Conservation (phyloP, 1,284 basidiomycete species). For the Rhodofomes roseus region DNA sequence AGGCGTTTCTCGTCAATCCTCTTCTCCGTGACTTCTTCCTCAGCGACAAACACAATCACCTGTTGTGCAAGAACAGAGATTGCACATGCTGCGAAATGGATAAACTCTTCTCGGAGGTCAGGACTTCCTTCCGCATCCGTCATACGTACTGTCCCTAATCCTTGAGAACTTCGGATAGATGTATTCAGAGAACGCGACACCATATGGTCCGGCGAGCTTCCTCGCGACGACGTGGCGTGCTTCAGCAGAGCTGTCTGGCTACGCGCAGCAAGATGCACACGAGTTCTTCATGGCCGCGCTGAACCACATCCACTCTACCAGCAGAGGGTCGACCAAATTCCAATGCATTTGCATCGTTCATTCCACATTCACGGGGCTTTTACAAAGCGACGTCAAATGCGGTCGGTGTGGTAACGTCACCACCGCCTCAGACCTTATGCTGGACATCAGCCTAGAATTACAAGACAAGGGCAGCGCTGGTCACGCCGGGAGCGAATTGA, state of each 20-base stretch:
- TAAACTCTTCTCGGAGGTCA: constrained; percentile 81
- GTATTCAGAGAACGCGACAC: constrained; percentile 62
- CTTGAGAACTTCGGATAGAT: constrained; percentile 43
- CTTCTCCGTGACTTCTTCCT: constrained; percentile 89
- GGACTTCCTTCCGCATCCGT: not conserved
- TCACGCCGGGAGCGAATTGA: constrained; percentile 44
- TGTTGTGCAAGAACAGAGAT: constrained; percentile 65
- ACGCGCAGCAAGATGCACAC: constrained; percentile 94
- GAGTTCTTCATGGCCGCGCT: constrained; percentile 84
- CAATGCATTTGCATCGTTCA: constrained; percentile 92
- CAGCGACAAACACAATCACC: constrained; percentile 77
- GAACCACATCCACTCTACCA: constrained; percentile 82
- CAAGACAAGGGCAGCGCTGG: constrained; percentile 49
- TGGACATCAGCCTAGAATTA: constrained; percentile 90
- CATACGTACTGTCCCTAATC: not conserved
- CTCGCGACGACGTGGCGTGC: constrained; percentile 87
- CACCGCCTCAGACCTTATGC: constrained; percentile 83
- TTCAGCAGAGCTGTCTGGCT: constrained; percentile 80
- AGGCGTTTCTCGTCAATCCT: constrained; percentile 92
- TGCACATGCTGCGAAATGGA: constrained; percentile 98
- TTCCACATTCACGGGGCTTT: constrained; percentile 82
- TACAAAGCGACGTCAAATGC: constrained; percentile 90
- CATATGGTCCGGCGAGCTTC: constrained; percentile 84
- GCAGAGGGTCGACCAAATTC: constrained; percentile 65
- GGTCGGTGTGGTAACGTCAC: constrained; percentile 75